Percentiles rank a stretch among this genome's conserved stretches.
These are phyloP conservation scores for Wickerhamomyces chambardii DNA, from an alignment of 805 yeast species.

Conservation along the genomic window DNA sequence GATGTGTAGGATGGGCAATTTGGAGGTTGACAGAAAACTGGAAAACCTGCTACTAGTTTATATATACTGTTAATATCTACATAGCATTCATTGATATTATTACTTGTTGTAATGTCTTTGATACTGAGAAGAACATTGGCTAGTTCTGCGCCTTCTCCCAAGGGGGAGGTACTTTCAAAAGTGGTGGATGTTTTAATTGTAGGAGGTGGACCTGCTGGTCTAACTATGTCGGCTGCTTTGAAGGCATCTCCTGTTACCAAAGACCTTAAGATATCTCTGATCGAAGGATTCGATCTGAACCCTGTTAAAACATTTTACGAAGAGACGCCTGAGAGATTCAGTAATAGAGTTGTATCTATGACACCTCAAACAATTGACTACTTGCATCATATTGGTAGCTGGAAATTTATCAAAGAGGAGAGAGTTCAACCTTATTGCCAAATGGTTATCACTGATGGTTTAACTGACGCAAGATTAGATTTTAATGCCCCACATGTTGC, in stretches of 20 bases:
- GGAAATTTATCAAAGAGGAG: constrained; percentile 61
- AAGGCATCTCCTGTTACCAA: constrained; percentile 57
- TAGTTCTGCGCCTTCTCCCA: constrained; percentile 6
- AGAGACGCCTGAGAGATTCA: constrained; percentile 34
- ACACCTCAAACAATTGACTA: constrained; percentile 74
- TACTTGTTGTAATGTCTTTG: no score
- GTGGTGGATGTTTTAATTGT: constrained; percentile 70
- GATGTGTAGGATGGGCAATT: no score
- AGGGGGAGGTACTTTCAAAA: constrained; percentile 11
- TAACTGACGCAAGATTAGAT: constrained; percentile 57
- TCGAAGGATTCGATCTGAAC: constrained; percentile 64
- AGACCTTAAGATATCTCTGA: constrained; percentile 51
- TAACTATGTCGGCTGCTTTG: constrained; percentile 76
- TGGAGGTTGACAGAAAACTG: no score
- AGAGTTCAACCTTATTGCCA: constrained; percentile 75
- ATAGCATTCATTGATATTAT: no score
- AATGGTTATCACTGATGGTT: constrained; percentile 81
- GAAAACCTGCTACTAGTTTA: no score
- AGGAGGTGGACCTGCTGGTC: constrained; percentile 98
- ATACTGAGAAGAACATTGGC: constrained; percentile 16
- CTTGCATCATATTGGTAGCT: constrained; percentile 63
- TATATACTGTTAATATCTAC: no score
- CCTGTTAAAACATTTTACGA: constrained; percentile 34
- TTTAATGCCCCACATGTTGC: constrained; percentile 64
- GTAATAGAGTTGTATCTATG: constrained; percentile 78